Conservation (phyloP, 202 grass and related monocot genomes). For the Zizania palustris region DNA sequence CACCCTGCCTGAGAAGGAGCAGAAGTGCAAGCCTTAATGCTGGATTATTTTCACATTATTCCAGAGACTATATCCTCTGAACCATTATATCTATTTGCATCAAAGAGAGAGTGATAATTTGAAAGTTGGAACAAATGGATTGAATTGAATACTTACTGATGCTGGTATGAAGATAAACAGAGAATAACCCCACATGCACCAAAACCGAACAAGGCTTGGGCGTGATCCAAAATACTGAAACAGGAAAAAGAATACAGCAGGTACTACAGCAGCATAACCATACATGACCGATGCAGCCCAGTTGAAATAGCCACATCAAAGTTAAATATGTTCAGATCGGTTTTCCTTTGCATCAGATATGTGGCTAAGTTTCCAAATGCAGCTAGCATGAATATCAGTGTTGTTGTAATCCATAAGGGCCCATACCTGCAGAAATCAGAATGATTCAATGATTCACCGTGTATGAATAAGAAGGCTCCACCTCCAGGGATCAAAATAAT, state of each 20-base stretch:
- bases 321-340: constrained; percentile 63
- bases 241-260: constrained; percentile 82
- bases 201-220: constrained; percentile 76
- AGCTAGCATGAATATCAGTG: constrained; percentile 85
- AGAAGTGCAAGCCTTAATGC: background rate
- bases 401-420: constrained; percentile 89
- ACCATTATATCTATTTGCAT: constrained; percentile 28
- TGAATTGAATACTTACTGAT: constrained; percentile 65
- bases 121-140: background rate
- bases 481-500: constrained; percentile 17
- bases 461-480: background rate
- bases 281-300: constrained; percentile 94
- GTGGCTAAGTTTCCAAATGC: constrained; percentile 83
- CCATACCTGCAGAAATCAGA: constrained; percentile 66
- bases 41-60: constrained; percentile 13
- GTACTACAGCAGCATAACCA: constrained; percentile 77
- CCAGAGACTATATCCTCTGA: background rate
- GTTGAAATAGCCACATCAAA: constrained; percentile 89
- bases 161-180: constrained; percentile 88
- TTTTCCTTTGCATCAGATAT: constrained; percentile 79
- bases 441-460: constrained; percentile 17
- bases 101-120: background rate
- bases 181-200: constrained; percentile 99
- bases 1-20: constrained; percentile 6
- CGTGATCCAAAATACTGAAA: constrained; percentile 87